Evolutionary conservation across 441 rosid genomes (phyloP).

Genomic region (Adansonia rubrostipa): DNA sequence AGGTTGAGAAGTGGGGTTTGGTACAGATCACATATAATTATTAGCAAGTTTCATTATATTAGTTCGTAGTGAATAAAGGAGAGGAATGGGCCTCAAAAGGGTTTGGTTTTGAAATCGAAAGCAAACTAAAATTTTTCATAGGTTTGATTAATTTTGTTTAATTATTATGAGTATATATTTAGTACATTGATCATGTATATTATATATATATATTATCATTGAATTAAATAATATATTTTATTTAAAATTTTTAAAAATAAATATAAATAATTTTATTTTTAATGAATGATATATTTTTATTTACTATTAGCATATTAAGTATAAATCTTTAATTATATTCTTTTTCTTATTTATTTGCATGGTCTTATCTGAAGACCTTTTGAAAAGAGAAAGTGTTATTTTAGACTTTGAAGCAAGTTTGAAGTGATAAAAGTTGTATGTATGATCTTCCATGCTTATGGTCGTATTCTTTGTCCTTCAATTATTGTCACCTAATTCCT

Average conservation of each 20-base stretch:
- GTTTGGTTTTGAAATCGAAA: neutral
- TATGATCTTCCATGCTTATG: no score
- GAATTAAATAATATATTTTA: no score
- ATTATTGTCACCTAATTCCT: neutral
- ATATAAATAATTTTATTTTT: neutral
- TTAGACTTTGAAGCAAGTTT: neutral
- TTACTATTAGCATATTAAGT: neutral
- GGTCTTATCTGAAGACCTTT: neutral
- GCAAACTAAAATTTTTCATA: neutral
- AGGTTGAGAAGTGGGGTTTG: neutral
- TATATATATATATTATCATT: no score
- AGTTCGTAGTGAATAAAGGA: neutral
- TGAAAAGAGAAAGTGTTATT: neutral
- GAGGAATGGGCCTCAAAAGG: neutral
- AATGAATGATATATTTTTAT: no score
- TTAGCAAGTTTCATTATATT: neutral
- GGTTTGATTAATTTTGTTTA: neutral
- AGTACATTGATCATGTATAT: neutral
- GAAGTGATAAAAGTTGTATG: neutral
- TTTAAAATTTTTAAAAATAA: neutral
- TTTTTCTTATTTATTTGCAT: neutral
- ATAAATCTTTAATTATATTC: neutral
- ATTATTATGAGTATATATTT: no score
- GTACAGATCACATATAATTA: neutral
- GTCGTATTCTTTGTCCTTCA: neutral